Base-by-base conservation (phyloP, 208 protist genomes). In the Trypanosoma lewisi region DNA sequence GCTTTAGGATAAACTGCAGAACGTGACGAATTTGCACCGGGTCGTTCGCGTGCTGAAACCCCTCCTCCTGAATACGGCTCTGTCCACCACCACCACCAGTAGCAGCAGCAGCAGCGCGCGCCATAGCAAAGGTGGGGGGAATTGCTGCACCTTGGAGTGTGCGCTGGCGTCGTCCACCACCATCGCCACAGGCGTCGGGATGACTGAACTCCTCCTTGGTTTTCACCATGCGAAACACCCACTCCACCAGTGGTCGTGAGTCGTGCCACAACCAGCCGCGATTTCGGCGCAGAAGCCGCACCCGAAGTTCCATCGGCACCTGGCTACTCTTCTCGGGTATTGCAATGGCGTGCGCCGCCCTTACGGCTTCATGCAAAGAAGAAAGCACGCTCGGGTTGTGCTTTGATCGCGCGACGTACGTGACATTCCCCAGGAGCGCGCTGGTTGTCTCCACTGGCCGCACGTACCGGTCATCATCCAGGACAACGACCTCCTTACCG, bases 1-100 rank as follows among this genome's bases (percentile, higher is more conserved):
- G 70, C 44, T 81, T 74, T 6, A 80, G 31, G n/a, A 93, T 86
- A 58, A 90, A 90, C n/a, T 83, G 72, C 33, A 93, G 33, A 37
- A 88, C 81, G 7, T 77, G 49, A 6, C 78, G 78, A 41, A 93
- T 80, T 47, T 93, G 75, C n/a, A 34, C 59, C 11, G 80, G 75
- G 52, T 90, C 75, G 59, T 90, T 86, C 34, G 80, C 73, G 16
- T 77, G 69, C 28, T 85, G 71, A 36, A 82, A 34, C 28, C 65
- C 67, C 9, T 55, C 69, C 12, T 59, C 58, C 1, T 54, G 39
- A 34, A 34, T 31, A 50, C 41, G 47, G 34, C 9, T 57, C 7
- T 45, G 62, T 19, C 25, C 37, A 21, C 25, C 51, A 27, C 28
- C 28, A 17, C 36, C 44, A 45, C 50, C 23, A 9, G 11, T 45